Conservation (phyloP, 2,329 filamentous ascomycete species). For the Nemania bipapillata region DNA sequence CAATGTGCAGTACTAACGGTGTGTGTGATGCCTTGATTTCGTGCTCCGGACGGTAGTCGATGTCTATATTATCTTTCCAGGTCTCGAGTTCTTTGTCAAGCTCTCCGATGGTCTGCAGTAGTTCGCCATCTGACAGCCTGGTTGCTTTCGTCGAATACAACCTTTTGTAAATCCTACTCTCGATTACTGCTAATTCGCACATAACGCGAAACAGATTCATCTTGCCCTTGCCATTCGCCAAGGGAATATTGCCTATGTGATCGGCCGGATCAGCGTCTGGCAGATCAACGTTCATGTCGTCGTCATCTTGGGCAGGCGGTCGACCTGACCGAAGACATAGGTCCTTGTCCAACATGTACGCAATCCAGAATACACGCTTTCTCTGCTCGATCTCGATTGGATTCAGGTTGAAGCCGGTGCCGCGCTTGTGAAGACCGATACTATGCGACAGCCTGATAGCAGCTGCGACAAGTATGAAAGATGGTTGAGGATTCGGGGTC, state of each 20-base stretch:
- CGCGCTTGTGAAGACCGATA: conserved; percentile 93
- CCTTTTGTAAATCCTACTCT: conserved; percentile 92
- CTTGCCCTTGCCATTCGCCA: conserved; percentile 88
- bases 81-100: conserved; percentile 89
- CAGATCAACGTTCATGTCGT: conserved; percentile 92
- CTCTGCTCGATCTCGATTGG: conserved; percentile 92
- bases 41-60: conserved; percentile 96
- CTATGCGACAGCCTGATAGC: conserved; percentile 91
- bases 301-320: conserved; percentile 71
- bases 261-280: conserved; percentile 90
- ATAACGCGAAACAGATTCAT: conserved; percentile 95
- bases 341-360: conserved; percentile 73
- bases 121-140: conserved; percentile 89
- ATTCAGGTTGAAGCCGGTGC: conserved; percentile 91
- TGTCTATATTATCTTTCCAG: conserved; percentile 95
- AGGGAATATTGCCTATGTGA: conserved; percentile 92
- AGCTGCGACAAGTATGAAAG: conserved; percentile 88
- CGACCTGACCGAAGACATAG: conserved; percentile 68
- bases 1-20: conserved; percentile 91
- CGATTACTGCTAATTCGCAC: conserved; percentile 90
- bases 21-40: conserved; percentile 94
- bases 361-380: conserved; percentile 73
- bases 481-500: conserved; percentile 94
- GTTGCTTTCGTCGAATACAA: conserved; percentile 93
- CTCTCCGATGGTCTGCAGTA: conserved; percentile 94